Base-by-base conservation (phyloP, 306 rosid species). In the Abrus pulchellus region DNA sequence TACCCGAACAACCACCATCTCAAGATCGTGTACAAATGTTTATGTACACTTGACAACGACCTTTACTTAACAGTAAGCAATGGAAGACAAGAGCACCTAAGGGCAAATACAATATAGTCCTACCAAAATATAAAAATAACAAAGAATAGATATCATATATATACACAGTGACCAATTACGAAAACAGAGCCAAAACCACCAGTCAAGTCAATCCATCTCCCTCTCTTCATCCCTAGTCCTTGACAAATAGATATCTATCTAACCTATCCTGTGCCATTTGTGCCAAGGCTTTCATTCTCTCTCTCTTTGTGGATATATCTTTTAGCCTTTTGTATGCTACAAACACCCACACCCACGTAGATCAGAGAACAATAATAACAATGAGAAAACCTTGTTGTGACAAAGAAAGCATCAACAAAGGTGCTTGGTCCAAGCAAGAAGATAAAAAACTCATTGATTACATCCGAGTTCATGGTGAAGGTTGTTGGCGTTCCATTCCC, bases 401-500 rank as follows among this genome's bases (percentile, higher is more conserved):
- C 32, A 85, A 89, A 66, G 88, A 84, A 49, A 90, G 74, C 43
- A 90, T 84, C 48, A 90, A 86, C 88, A 92, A 90, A 76, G 97
- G 97, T 43, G 90, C 94, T 30, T 92, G 94, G 92, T 89, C 94
- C 10, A 88, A 88, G 80, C 91, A 88, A 83, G 93, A 91, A 80
- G 93, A 91, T 68, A 90, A 91, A 75, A 89, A 91, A 53, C 93
- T 89, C 66, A 83, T 86, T 78, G 91, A 88, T 61, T 88, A 88
- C 82, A 86, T 91, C 56, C 72, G 68, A 67, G 54, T 81, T 78
- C 89, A 89, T 50, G 97, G 97, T 0, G 92, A 89, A 89, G 97
- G 93, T 30, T 81, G 88, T 66, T 89, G 97, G 93, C 90, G 87
- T 53, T 88, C 93, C 63, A 86, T 91, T 79, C 93, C 97, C 20